Evolutionary conservation across 176 grass and related monocot species (phyloP).

Genomic region (Ensete glaucum): DNA sequence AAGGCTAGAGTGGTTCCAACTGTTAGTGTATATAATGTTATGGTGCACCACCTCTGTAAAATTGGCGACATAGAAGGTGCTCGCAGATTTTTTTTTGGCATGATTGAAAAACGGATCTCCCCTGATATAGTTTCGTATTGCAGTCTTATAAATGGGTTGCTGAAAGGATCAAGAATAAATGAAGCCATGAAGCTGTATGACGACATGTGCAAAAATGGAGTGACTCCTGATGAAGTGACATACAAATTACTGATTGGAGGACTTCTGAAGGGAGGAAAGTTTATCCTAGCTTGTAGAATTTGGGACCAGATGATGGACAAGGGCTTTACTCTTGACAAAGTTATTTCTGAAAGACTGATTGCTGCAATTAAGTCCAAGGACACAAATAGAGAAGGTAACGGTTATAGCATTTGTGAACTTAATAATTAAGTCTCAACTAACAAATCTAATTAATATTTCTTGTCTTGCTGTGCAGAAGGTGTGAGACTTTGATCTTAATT

Average conservation of each 20-base stretch:
- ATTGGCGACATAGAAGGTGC: slow-evolving; percentile 37
- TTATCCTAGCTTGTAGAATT: slow-evolving; percentile 43
- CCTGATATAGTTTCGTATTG: slow-evolving; percentile 60
- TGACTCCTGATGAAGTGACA: slow-evolving; percentile 52
- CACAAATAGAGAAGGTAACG: background rate
- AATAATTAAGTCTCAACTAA: background rate
- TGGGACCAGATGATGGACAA: slow-evolving; percentile 63
- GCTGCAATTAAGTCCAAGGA: slow-evolving; percentile 43
- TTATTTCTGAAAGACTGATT: slow-evolving; percentile 56
- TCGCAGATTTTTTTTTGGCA: slow-evolving; percentile 37
- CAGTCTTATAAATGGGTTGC: slow-evolving; percentile 36
- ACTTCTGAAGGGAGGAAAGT: slow-evolving; percentile 53
- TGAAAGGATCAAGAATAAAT: slow-evolving; percentile 32
- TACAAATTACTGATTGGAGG: slow-evolving; percentile 56
- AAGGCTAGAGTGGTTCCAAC: slow-evolving; percentile 37
- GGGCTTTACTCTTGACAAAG: slow-evolving; percentile 47
- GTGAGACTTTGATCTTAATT: background rate
- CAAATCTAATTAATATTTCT: background rate
- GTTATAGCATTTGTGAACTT: background rate
- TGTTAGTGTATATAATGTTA: slow-evolving; percentile 57
- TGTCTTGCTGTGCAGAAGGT: background rate
- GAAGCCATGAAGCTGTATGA: slow-evolving; percentile 53
- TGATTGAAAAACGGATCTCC: slow-evolving; percentile 39
- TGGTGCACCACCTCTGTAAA: slow-evolving; percentile 60
- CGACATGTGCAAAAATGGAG: slow-evolving; percentile 38